Evolutionary conservation across 169 alveolate genomes (phyloP).

Genomic region (Plasmodium berghei): DNA sequence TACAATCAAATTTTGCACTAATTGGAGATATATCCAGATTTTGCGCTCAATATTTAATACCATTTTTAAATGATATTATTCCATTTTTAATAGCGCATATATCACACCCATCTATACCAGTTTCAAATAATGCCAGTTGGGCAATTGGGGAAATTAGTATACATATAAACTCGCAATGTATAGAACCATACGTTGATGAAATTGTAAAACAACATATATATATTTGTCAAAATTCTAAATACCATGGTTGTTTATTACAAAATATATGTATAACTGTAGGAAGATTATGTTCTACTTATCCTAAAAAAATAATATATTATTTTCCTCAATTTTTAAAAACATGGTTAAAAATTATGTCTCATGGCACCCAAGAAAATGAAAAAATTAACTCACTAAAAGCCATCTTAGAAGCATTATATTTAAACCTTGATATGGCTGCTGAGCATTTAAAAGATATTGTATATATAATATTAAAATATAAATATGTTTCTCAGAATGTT

Average conservation of each 20-base stretch:
- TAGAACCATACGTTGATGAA: constrained; percentile 83
- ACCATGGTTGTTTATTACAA: constrained; percentile 80
- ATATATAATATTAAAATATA: constrained; percentile 60
- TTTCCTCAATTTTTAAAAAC: constrained; percentile 77
- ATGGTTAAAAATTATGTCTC: constrained; percentile 74
- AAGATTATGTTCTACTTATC: constrained; percentile 70
- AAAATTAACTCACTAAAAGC: constrained; percentile 68
- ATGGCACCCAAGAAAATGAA: constrained; percentile 77
- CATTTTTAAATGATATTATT: constrained; percentile 64
- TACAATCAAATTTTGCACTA: constrained; percentile 75
- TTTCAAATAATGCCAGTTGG: constrained; percentile 91
- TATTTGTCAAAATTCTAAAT: constrained; percentile 75
- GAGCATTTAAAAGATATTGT: constrained; percentile 62
- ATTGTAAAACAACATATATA: constrained; percentile 79
- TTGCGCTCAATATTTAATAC: constrained; percentile 69
- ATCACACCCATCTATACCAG: constrained; percentile 80
- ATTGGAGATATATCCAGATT: constrained; percentile 77
- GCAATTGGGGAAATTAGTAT: constrained; percentile 89
- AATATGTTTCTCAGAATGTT: constrained; percentile 60
- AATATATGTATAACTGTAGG: constrained; percentile 88
- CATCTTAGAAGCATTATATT: constrained; percentile 51
- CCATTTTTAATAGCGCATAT: constrained; percentile 78
- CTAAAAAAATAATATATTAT: constrained; percentile 66
- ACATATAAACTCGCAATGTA: constrained; percentile 78
- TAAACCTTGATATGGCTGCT: constrained; percentile 71